Conservation (phyloP, 73 alveolate genomes). For the Paramecium sexaurelia region DNA sequence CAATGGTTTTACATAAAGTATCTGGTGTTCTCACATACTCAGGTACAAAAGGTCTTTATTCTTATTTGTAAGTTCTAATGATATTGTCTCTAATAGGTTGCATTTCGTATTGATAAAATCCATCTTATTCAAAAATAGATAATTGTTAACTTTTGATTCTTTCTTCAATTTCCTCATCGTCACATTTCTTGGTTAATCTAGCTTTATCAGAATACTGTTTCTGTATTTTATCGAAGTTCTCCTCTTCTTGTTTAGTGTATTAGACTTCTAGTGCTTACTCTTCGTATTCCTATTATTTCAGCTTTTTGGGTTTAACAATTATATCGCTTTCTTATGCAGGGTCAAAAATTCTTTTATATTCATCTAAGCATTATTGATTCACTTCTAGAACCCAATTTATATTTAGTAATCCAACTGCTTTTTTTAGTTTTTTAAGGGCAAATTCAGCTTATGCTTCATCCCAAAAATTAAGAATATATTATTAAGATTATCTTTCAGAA, state of each 20-base stretch:
- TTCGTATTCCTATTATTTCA: constrained; percentile 39
- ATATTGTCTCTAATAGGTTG: constrained; percentile 33
- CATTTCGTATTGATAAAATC: constrained; percentile 37
- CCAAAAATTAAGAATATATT: constrained; percentile 51
- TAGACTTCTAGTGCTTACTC: background rate
- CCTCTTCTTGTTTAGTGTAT: background rate
- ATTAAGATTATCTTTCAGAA: constrained; percentile 27
- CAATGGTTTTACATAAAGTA: constrained; percentile 51
- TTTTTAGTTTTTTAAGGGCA: constrained; percentile 49
- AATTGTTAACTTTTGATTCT: background rate
- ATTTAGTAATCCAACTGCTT: constrained; percentile 14
- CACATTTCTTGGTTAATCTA: constrained; percentile 28
- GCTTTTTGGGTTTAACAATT: background rate
- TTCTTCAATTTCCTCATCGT: constrained; percentile 60
- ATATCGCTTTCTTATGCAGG: background rate
- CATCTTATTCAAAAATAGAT: constrained; percentile 65
- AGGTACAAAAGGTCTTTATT: constrained; percentile 6
- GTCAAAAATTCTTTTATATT: constrained; percentile 31
- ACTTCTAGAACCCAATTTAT: constrained; percentile 54
- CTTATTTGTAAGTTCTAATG: constrained; percentile 6
- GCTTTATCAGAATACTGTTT: background rate
- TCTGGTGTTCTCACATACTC: constrained; percentile 66
- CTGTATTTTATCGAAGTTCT: background rate
- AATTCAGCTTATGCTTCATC: constrained; percentile 51
- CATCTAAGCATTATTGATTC: constrained; percentile 49